These are phyloP conservation scores for Wakefieldia striispora DNA, from an alignment of 768 basidiomycete genomes.

Conservation along the genomic window DNA sequence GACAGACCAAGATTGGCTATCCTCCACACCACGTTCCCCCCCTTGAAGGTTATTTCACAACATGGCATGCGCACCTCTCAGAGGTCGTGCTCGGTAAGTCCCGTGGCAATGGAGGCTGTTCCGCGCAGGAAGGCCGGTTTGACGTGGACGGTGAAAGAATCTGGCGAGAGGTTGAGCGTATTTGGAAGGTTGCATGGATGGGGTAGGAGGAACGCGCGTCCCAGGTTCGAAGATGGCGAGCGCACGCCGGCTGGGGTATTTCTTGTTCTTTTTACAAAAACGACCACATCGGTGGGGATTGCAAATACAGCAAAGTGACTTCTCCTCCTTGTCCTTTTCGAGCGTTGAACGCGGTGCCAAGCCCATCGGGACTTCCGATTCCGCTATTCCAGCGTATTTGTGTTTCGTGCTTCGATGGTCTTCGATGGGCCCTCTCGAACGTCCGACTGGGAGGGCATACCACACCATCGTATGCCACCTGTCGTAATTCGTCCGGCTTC, in stretches of 20 bases:
- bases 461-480: conserved; percentile 9
- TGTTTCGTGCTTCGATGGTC: conserved; percentile 8
- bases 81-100: conserved; percentile 16
- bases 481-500: conserved; percentile 4
- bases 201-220: conserved; percentile 3
- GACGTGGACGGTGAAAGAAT: conserved; percentile 2
- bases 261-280: no score
- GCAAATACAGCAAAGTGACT: neutral
- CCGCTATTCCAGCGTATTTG: conserved; percentile 19
- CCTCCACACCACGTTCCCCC: conserved; percentile 34
- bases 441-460: conserved; percentile 1
- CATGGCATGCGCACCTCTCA: conserved; percentile 2
- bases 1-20: conserved; percentile 6
- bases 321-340: conserved; percentile 19
- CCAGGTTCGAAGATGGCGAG: neutral
- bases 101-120: conserved; percentile 18
- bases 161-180: conserved; percentile 13
- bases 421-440: conserved; percentile 19
- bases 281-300: no score
- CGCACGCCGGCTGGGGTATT: no score
- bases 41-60: conserved; percentile 28
- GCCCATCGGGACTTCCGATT: conserved; percentile 30
- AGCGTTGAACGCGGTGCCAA: conserved; percentile 17
- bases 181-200: conserved; percentile 17
- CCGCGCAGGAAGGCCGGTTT: conserved; percentile 13